A percentile compares a stretch with the other conserved stretches of the same genome.
These are phyloP conservation scores for Dillenia suffruticosa DNA, from an alignment of 164 flowering plant species.

Conservation along the genomic window DNA sequence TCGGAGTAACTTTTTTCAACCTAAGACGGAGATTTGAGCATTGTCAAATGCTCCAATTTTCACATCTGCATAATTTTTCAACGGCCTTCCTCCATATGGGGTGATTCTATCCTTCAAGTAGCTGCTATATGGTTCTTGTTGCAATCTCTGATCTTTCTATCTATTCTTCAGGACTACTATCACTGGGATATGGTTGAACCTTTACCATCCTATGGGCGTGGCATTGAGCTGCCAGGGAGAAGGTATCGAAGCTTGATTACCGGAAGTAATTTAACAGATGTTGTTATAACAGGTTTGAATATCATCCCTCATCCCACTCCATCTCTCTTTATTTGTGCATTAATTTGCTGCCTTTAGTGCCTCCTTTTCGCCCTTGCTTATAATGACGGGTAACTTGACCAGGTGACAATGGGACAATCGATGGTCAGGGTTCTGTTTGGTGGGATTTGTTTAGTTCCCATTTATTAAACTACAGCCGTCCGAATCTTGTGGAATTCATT, in stretches of 20 bases:
- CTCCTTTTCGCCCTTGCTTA: no score
- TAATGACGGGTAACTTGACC: conserved; percentile 4
- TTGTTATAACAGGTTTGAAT: conserved; percentile 46
- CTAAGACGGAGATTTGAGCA: no score
- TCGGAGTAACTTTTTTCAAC: no score
- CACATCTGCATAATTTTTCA: no score
- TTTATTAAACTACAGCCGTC: conserved; percentile 76
- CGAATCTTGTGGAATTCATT: conserved; percentile 79
- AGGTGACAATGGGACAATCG: conserved; percentile 93
- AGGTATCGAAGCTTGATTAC: conserved; percentile 42
- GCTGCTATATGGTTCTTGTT: no score
- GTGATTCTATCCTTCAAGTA: no score
- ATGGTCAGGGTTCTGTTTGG: conserved; percentile 95
- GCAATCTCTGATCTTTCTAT: no score
- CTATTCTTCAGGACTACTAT: conserved; percentile 21
- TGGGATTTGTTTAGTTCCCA: conserved; percentile 66
- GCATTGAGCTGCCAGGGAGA: conserved; percentile 33
- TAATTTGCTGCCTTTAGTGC: no score
- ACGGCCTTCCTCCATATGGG: no score
- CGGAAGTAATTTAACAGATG: conserved; percentile 39
- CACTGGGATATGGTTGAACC: conserved; percentile 39
- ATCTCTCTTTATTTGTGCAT: no score
- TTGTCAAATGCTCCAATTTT: no score
- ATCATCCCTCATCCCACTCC: neutral
- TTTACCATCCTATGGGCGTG: conserved; percentile 55